These are phyloP conservation scores for Rhodocollybia butyracea DNA, from an alignment of 768 basidiomycete species.

Conservation along the genomic window DNA sequence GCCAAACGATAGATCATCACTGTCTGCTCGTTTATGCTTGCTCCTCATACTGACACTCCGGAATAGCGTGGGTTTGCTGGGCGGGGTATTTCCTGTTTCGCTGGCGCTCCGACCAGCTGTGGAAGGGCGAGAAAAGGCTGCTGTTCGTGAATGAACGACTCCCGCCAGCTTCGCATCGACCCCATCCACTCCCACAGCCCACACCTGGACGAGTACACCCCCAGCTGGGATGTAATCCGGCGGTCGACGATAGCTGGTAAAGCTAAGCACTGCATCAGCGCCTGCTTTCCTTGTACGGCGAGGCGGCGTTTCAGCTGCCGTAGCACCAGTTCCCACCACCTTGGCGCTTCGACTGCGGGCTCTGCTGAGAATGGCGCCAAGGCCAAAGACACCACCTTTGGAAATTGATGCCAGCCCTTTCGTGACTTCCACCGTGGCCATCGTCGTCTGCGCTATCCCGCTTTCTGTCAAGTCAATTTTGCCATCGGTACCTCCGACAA, in stretches of 20 bases:
- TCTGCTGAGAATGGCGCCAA: neutral
- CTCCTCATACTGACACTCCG: constrained; percentile 6
- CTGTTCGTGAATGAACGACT: constrained; percentile 21
- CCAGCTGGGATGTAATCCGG: constrained; percentile 68
- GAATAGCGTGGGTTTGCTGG: neutral
- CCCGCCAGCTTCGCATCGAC: constrained; percentile 68
- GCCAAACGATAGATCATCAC: constrained; percentile 4
- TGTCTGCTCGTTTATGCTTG: constrained; percentile 11
- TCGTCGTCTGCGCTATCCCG: constrained; percentile 82
- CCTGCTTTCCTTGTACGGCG: constrained; percentile 11
- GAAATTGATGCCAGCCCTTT: constrained; percentile 39
- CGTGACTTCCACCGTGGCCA: constrained; percentile 84
- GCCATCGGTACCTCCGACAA: constrained; percentile 34
- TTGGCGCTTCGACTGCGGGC: neutral
- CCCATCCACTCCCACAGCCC: constrained; percentile 81
- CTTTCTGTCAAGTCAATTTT: constrained; percentile 70
- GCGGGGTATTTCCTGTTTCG: neutral
- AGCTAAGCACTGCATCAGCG: constrained; percentile 42
- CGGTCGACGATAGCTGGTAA: constrained; percentile 69
- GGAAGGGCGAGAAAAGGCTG: neutral
- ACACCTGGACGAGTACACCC: constrained; percentile 82
- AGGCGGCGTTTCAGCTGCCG: neutral
- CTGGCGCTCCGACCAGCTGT: neutral
- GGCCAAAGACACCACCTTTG: constrained; percentile 4
- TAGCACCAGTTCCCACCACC: neutral